Conservation (phyloP, 495 filamentous ascomycete species). For the Penicillium verhagenii region DNA sequence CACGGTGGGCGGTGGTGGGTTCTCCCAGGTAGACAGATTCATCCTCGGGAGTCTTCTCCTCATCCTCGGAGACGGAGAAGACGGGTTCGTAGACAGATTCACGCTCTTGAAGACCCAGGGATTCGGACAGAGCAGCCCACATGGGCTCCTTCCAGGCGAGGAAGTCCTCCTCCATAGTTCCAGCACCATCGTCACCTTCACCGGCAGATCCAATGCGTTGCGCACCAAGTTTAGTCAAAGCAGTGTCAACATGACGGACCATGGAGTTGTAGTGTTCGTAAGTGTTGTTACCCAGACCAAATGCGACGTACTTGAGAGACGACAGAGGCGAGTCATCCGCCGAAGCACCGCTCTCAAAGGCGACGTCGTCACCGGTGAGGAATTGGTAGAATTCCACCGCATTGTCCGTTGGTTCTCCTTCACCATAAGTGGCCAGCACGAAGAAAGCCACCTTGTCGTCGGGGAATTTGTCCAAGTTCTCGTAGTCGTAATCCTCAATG, state of each 20-base stretch:
- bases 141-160: constrained; percentile 99
- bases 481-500: constrained; percentile 96
- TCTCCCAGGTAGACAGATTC: constrained; percentile 92
- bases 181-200: constrained; percentile 96
- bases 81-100: constrained; percentile 95
- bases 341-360: constrained; percentile 70
- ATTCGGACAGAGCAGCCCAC: constrained; percentile 80
- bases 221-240: constrained; percentile 77
- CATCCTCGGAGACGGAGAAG: constrained; percentile 77
- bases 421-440: constrained; percentile 95
- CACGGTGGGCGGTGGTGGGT: constrained; percentile 92
- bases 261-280: constrained; percentile 99
- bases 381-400: constrained; percentile 99
- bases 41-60: constrained; percentile 71
- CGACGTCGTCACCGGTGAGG: constrained; percentile 73
- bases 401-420: constrained; percentile 98
- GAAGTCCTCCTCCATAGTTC: constrained; percentile 99
- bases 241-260: constrained; percentile 85
- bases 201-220: constrained; percentile 81
- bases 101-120: constrained; percentile 88
- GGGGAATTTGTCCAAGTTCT: constrained; percentile 86
- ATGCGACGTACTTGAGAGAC: constrained; percentile 89
- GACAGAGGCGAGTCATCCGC: constrained; percentile 70
- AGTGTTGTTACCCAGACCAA: constrained; percentile 96
- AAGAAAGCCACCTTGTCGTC: constrained; percentile 92